These are phyloP conservation scores for Tagetes patula DNA, from an alignment of 129 eudicot genomes.

Conservation along the genomic window DNA sequence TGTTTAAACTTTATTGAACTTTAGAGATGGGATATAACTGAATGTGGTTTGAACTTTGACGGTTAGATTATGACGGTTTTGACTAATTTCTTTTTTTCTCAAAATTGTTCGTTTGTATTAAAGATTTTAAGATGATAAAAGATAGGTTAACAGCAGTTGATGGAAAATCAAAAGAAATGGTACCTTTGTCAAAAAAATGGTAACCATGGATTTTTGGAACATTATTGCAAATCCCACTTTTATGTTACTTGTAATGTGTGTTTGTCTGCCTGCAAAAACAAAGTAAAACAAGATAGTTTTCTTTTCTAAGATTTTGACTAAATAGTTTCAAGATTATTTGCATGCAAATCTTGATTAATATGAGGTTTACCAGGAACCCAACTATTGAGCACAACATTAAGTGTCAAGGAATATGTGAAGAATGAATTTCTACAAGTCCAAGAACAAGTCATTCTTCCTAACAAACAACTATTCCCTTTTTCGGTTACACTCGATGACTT, in stretches of 20 bases:
- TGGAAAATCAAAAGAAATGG: too few species aligned
- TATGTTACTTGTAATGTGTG: background rate
- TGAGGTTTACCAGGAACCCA: constrained; percentile 73
- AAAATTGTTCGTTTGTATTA: background rate
- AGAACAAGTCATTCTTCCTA: constrained; percentile 74
- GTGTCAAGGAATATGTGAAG: constrained; percentile 85
- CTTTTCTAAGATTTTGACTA: background rate
- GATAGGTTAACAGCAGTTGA: background rate
- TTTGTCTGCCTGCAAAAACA: background rate
- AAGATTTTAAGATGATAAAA: background rate
- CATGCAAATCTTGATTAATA: constrained; percentile 21
- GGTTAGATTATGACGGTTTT: background rate
- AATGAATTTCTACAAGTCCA: constrained; percentile 70
- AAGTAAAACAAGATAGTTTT: background rate
- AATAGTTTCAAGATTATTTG: background rate
- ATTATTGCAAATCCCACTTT: background rate
- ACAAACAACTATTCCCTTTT: constrained; percentile 80
- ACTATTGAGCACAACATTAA: constrained; percentile 76
- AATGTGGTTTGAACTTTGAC: background rate
- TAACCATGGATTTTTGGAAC: too few species aligned
- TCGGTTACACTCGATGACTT: constrained; percentile 71
- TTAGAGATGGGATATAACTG: background rate
- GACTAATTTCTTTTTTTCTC: too few species aligned
- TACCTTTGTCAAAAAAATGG: too few species aligned
- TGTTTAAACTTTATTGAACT: background rate